Conservation (phyloP, 2,329 filamentous ascomycete species). For the Dothideomycetidae sp. region DNA sequence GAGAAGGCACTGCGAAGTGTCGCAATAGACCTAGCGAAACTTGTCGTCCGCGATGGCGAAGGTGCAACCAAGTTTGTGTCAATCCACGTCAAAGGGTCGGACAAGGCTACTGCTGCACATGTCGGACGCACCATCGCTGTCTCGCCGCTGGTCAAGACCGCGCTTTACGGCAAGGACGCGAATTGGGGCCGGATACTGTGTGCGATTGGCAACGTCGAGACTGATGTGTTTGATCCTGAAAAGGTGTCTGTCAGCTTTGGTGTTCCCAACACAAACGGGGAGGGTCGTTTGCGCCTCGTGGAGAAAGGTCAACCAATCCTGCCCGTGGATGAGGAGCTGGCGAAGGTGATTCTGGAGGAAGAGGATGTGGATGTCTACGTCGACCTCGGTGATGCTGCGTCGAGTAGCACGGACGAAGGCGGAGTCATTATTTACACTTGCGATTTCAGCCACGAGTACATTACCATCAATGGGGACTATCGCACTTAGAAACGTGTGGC, state of each 20-base stretch:
- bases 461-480: constrained; percentile 56
- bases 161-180: constrained; percentile 88
- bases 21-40: constrained; percentile 70
- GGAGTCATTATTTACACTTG: constrained; percentile 72
- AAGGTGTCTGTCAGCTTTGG: constrained; percentile 62
- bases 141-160: constrained; percentile 91
- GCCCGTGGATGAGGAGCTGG: constrained; percentile 59
- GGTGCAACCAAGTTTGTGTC: constrained; percentile 97
- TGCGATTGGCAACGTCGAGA: constrained; percentile 71
- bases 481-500: constrained; percentile 44
- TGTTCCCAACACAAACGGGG: constrained; percentile 59
- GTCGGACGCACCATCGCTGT: constrained; percentile 80
- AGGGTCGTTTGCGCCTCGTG: constrained; percentile 62
- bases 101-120: constrained; percentile 56
- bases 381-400: constrained; percentile 43
- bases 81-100: constrained; percentile 60
- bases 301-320: constrained; percentile 57
- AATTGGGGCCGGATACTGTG: constrained; percentile 98
- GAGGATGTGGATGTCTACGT: constrained; percentile 72
- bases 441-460: constrained; percentile 74
- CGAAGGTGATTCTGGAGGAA: constrained; percentile 61
- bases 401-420: constrained; percentile 5
- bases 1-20: constrained; percentile 59
- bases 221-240: constrained; percentile 49
- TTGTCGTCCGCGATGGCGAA: constrained; percentile 90